These are phyloP conservation scores for Venturia pyrina DNA, from an alignment of 2,329 filamentous ascomycete species.

Conservation along the genomic window DNA sequence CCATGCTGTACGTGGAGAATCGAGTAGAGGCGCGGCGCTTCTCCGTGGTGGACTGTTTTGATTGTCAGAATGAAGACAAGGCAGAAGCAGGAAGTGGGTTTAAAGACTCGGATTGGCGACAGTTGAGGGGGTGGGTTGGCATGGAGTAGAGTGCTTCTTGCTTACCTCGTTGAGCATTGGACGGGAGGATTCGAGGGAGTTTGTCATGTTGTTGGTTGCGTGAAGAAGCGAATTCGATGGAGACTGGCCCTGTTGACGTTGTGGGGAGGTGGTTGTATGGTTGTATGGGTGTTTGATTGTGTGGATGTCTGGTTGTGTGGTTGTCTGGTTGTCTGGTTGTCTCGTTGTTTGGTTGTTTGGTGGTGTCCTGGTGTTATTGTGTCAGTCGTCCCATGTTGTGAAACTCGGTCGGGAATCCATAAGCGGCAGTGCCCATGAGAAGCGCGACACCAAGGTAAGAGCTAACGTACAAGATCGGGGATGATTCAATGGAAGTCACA, in stretches of 20 bases:
- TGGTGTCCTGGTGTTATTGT: neutral
- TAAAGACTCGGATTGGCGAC: neutral
- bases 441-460: too few relatives aligned
- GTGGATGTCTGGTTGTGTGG: neutral
- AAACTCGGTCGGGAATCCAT: neutral
- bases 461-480: too few relatives aligned
- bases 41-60: neutral
- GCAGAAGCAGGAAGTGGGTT: neutral
- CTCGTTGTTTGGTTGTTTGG: neutral
- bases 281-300: neutral
- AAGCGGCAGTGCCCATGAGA: too few relatives aligned
- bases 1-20: constrained; percentile 41
- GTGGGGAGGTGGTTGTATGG: neutral
- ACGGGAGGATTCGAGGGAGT: constrained; percentile 29
- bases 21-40: constrained; percentile 23
- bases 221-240: neutral
- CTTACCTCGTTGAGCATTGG: constrained; percentile 32
- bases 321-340: neutral
- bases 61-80: constrained; percentile 2
- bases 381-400: neutral
- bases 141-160: constrained; percentile 10
- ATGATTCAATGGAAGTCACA: too few relatives aligned
- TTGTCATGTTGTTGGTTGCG: constrained; percentile 21
- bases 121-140: constrained; percentile 16
- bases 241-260: neutral